Conservation (phyloP, 768 basidiomycete species). For the Gloeopeniophorella convolvens region DNA sequence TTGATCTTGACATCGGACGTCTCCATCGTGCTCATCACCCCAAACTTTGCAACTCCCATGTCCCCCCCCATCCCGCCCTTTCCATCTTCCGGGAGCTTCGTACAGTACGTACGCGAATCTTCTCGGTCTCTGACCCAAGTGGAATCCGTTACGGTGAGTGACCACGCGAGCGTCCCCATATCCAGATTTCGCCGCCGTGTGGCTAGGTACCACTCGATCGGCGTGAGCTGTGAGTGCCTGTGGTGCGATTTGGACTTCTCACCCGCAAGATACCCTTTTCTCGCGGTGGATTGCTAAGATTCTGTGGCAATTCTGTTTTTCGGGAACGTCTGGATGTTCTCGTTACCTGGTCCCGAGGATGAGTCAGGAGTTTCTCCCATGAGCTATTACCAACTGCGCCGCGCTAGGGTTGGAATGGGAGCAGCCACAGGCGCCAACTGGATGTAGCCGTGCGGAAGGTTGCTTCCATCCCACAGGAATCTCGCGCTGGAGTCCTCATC, state of each 20-base stretch:
- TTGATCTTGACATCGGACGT: not conserved
- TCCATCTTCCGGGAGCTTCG: constrained; percentile 42
- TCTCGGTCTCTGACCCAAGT: constrained; percentile 40
- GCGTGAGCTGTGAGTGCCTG: not conserved
- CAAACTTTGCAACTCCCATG: not conserved
- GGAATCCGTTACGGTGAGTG: constrained; percentile 48
- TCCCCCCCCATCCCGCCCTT: constrained; percentile 23
- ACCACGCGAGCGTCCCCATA: not conserved
- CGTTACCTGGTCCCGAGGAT: not conserved
- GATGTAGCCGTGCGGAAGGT: not conserved
- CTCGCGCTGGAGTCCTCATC: not conserved
- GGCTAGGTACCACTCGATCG: not conserved
- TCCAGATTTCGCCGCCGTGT: not conserved
- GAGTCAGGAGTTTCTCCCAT: not conserved
- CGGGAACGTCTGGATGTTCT: not conserved
- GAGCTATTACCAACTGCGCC: not conserved
- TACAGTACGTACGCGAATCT: constrained; percentile 49
- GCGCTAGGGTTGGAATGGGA: not conserved
- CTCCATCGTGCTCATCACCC: not conserved
- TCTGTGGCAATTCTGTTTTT: no score
- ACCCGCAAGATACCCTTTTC: not conserved
- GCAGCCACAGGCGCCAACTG: not conserved
- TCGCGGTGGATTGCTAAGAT: no score
- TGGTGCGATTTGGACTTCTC: not conserved
- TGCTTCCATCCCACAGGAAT: not conserved